A percentile compares a stretch with the other conserved stretches of the same genome.
These are phyloP conservation scores for Jaltomata sinuosa DNA, from an alignment of 257 asterid genomes.

Conservation along the genomic window DNA sequence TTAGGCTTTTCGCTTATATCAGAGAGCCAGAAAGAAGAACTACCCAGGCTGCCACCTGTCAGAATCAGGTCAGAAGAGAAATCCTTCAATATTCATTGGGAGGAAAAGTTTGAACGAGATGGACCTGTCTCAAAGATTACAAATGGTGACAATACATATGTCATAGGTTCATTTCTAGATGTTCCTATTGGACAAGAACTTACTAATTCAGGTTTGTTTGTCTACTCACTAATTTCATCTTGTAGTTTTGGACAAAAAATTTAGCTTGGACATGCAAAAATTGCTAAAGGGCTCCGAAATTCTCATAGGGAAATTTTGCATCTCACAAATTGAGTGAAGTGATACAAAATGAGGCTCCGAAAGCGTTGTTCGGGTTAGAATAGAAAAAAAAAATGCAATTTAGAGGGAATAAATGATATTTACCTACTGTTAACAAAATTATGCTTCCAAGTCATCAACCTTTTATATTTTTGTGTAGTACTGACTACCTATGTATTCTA, in stretches of 20 bases:
- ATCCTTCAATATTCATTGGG: conserved; percentile 11
- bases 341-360: background rate
- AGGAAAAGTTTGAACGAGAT: conserved; percentile 19
- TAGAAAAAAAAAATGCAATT: background rate
- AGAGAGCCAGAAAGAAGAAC: conserved; percentile 19
- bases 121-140: conserved; percentile 9
- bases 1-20: conserved; percentile 2
- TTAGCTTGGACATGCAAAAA: background rate
- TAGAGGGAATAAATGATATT: background rate
- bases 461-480: background rate
- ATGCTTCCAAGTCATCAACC: background rate
- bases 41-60: conserved; percentile 21
- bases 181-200: conserved; percentile 21
- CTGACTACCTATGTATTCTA: background rate
- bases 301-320: background rate
- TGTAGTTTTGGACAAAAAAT: background rate
- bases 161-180: conserved; percentile 19
- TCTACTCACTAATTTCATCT: background rate
- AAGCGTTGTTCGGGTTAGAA: background rate
- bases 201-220: conserved; percentile 6
- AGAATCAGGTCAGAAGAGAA: conserved; percentile 16
- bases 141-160: conserved; percentile 4
- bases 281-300: background rate
- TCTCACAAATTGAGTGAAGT: background rate
- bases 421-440: background rate